Evolutionary conservation across 2,329 filamentous ascomycete species (phyloP), one percentile per base, ranked within the genome.

Genomic region (Chrysoporthe deuterocubensis): DNA sequence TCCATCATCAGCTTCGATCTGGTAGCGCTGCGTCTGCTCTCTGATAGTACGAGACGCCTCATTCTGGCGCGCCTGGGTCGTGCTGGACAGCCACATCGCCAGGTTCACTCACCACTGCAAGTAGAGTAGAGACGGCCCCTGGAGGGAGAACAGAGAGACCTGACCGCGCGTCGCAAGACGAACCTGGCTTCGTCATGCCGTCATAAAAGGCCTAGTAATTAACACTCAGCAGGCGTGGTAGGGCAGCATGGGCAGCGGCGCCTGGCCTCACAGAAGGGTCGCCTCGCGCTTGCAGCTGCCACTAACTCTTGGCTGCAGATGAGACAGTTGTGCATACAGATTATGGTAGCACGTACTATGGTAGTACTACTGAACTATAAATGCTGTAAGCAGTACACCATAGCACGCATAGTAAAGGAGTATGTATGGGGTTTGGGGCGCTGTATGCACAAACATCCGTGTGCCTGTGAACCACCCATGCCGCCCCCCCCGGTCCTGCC

Each of bases 241-340:
- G 52, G 26, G 26, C 26, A 34, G n/a, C 18, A 3, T 34, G 32
- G 26, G 52, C 52, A 56, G 52, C 54, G 40, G 34, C 54, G 34
- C 54, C 16, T 40, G 32, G 18, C 32, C 54, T 57, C 54, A 57
- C 14, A 14, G 14, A 54, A 34, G 32, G 32, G 32, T 57, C 52
- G 14, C 32, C 52, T 37, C 5, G 52, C 52, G 52, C 52, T 7
- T 37, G 32, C 34, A 40, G 34, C 48, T 66, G 64, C 64, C 42
- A 40, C 65, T 66, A 66, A 16, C 2, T 37, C 58, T 57, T 62
- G 43, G 65, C 58, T 65, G 63, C 63, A 65, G 63, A 59, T 40
- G 40, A 11, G 56, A 18, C 44, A 46, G 44, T 1, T 13, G 13
- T 14, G 14, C 44, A 54, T 26, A 54, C 26, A 26, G 2, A 26